Evolutionary conservation across 1,284 basidiomycete genomes (phyloP).

Genomic region (Ceratobasidium sp.): DNA sequence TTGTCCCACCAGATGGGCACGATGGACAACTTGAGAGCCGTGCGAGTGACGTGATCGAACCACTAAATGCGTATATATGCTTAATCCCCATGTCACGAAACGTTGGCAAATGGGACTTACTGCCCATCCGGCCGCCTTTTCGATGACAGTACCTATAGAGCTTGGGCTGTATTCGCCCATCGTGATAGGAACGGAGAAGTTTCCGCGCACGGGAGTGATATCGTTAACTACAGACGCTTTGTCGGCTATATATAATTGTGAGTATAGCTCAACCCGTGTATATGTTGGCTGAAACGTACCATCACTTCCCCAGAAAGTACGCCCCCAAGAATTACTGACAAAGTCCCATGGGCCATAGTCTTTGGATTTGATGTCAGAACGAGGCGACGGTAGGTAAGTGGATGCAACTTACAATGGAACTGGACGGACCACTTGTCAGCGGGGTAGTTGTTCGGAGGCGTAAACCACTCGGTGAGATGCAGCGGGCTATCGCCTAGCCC

Average conservation of each 20-base stretch:
- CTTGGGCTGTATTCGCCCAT: constrained; percentile 41
- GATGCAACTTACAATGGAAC: constrained; percentile 34
- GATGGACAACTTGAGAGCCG: constrained; percentile 27
- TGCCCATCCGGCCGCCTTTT: constrained; percentile 43
- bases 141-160: constrained; percentile 23
- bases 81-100: neutral
- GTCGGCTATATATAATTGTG: constrained; percentile 19
- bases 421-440: constrained; percentile 42
- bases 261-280: neutral
- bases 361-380: neutral
- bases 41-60: constrained; percentile 40
- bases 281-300: constrained; percentile 9
- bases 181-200: constrained; percentile 42
- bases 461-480: constrained; percentile 29
- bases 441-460: constrained; percentile 14
- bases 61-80: constrained; percentile 10
- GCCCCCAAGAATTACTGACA: constrained; percentile 41
- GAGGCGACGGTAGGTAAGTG: neutral
- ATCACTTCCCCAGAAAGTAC: constrained; percentile 42
- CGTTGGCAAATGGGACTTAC: constrained; percentile 11
- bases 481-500: constrained; percentile 23
- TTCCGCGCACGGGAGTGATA: constrained; percentile 30
- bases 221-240: constrained; percentile 40
- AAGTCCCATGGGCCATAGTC: constrained; percentile 43
- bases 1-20: constrained; percentile 43